Percentiles rank a stretch among this genome's conserved stretches.
Evolutionary conservation across 352 stramenopile species (phyloP).

Genomic region (Blastocystis sp.): DNA sequence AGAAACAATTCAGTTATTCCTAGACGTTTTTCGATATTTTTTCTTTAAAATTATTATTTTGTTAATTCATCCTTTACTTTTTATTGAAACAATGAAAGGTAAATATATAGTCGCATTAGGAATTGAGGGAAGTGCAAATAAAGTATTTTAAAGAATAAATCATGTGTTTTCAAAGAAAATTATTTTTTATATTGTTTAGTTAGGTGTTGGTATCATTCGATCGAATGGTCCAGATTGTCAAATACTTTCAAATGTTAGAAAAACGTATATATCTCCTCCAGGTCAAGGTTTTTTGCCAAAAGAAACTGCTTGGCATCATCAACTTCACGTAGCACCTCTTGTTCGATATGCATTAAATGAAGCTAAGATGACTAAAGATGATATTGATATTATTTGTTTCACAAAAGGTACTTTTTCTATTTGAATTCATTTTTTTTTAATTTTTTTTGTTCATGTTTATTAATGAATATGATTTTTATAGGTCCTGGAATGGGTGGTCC

Average conservation of each 20-base stretch:
- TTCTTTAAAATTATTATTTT: too few relatives aligned
- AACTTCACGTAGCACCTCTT: slow-evolving; percentile 77
- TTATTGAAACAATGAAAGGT: too few relatives aligned
- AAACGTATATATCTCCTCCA: slow-evolving; percentile 91
- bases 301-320: slow-evolving; percentile 95
- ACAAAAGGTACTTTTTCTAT: slow-evolving; percentile 53
- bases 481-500: slow-evolving; percentile 92
- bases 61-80: too few relatives aligned
- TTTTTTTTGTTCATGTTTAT: too few relatives aligned
- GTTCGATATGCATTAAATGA: slow-evolving; percentile 73
- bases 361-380: slow-evolving; percentile 56
- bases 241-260: slow-evolving; percentile 89
- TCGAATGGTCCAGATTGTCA: slow-evolving; percentile 47
- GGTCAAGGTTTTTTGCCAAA: slow-evolving; percentile 87
- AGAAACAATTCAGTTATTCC: too few relatives aligned
- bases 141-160: slow-evolving; percentile 62
- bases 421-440: slow-evolving; percentile 39
- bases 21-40: too few relatives aligned
- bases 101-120: slow-evolving; percentile 63
- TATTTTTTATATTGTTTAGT: not conserved
- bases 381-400: slow-evolving; percentile 78
- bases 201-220: slow-evolving; percentile 21
- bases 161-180: too few relatives aligned
- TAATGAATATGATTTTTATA: slow-evolving; percentile 42
- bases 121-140: slow-evolving; percentile 95